Conservation (phyloP, 2,329 filamentous ascomycete genomes). For the Fusarium guadeloupense region DNA sequence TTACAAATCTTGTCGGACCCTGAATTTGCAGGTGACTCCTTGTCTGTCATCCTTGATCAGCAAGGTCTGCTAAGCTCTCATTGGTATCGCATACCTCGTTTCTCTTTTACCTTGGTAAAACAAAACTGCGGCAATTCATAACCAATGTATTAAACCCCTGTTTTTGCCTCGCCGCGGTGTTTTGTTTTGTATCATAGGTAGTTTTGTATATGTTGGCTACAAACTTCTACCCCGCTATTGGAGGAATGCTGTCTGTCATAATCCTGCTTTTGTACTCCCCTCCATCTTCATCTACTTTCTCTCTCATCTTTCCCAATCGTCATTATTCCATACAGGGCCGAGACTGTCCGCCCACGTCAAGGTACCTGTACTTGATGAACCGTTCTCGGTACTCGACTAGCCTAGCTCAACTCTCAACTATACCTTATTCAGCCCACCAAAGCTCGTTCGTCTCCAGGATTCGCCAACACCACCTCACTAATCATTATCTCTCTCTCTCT, state of each 20-base stretch:
- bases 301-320: conserved; percentile 17
- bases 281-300: background rate
- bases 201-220: background rate
- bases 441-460: conserved; percentile 31
- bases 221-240: conserved; percentile 29
- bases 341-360: conserved; percentile 26
- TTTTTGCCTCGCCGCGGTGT: conserved; percentile 6
- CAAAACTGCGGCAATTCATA: background rate
- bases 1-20: conserved; percentile 17
- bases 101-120: conserved; percentile 24
- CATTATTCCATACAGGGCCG: conserved; percentile 21
- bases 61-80: background rate
- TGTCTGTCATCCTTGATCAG: conserved; percentile 36
- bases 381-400: conserved; percentile 25
- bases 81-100: background rate
- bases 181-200: background rate
- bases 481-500: conserved; percentile 20
- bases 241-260: conserved; percentile 19
- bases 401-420: conserved; percentile 24
- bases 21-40: conserved; percentile 11
- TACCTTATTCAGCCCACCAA: conserved; percentile 28
- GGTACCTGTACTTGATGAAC: conserved; percentile 29
- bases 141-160: background rate
- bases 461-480: conserved; percentile 31
- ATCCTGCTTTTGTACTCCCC: background rate